phyloP scores from a whole-genome alignment of 208 protist species.

The Leishmania mexicana region DNA sequence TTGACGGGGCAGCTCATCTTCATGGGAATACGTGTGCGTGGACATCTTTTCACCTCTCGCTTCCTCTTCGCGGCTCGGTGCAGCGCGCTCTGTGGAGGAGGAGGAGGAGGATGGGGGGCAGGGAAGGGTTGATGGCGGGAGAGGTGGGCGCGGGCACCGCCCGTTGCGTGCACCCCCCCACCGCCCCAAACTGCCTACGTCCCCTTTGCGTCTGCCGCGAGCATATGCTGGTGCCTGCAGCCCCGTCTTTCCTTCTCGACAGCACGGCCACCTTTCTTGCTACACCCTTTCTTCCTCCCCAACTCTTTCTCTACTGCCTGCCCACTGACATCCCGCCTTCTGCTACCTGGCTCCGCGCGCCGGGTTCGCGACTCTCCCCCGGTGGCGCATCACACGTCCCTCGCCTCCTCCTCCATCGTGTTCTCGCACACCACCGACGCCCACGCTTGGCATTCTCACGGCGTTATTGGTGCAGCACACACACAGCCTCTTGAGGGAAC shows the following conservation, averaged over 20 bases:
- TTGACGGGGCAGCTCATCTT: no score
- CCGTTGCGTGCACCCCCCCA: neutral
- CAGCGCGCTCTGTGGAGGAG: neutral
- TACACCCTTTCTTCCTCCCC: neutral
- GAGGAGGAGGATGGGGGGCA: neutral
- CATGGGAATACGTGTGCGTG: neutral
- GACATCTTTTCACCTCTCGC: neutral
- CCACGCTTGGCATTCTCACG: neutral
- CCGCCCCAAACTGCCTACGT: neutral
- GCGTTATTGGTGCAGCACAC: neutral
- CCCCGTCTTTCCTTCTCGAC: neutral
- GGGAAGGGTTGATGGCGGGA: neutral
- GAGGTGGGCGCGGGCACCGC: neutral
- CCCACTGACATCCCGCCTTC: neutral
- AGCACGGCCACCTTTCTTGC: neutral
- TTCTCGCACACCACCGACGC: neutral
- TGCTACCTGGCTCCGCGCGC: neutral
- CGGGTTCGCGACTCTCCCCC: neutral
- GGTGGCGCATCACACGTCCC: neutral
- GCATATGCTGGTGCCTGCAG: neutral
- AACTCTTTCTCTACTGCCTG: neutral
- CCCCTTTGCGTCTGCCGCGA: neutral
- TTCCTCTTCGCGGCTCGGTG: slow-evolving; percentile 14
- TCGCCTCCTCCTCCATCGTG: neutral
- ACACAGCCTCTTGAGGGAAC: neutral